phyloP scores from a whole-genome alignment of 495 filamentous ascomycete species.

The Aspergillus coremiiformis region DNA sequence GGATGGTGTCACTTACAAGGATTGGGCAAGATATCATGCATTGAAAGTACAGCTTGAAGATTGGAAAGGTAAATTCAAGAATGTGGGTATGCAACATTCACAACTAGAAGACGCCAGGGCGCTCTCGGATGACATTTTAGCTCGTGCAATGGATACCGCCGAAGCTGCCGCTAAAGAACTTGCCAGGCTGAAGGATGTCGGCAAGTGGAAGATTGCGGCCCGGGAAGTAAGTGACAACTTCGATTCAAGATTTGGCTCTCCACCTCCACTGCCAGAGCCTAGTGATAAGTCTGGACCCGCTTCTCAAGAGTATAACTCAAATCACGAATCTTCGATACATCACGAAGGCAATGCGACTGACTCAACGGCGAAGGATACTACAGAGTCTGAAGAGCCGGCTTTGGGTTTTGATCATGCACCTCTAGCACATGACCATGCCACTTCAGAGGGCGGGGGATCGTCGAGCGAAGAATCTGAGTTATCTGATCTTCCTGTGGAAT shows the following conservation, averaged over 20 bases:
- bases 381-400: conserved; percentile 3
- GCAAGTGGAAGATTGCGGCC: conserved; percentile 74
- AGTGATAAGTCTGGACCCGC: conserved; percentile 33
- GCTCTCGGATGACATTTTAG: conserved; percentile 62
- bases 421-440: neutral
- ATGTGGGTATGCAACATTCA: conserved; percentile 62
- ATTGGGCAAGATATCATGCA: conserved; percentile 87
- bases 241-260: conserved; percentile 45
- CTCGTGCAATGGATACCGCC: conserved; percentile 70
- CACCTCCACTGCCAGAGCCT: conserved; percentile 34
- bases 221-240: conserved; percentile 74
- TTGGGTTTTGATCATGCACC: neutral
- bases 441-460: neutral
- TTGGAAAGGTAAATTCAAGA: conserved; percentile 74
- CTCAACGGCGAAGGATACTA: neutral
- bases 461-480: neutral
- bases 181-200: conserved; percentile 73
- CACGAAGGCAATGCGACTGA: neutral
- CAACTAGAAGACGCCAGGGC: conserved; percentile 62
- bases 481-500: neutral
- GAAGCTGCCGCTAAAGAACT: conserved; percentile 78
- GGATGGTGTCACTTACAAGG: conserved; percentile 90
- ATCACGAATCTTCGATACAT: neutral
- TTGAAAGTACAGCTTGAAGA: conserved; percentile 76
- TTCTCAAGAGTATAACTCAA: conserved; percentile 22